Evolutionary conservation across 345 rosid genomes (phyloP).

Genomic region (Hibiscus tridactylites): DNA sequence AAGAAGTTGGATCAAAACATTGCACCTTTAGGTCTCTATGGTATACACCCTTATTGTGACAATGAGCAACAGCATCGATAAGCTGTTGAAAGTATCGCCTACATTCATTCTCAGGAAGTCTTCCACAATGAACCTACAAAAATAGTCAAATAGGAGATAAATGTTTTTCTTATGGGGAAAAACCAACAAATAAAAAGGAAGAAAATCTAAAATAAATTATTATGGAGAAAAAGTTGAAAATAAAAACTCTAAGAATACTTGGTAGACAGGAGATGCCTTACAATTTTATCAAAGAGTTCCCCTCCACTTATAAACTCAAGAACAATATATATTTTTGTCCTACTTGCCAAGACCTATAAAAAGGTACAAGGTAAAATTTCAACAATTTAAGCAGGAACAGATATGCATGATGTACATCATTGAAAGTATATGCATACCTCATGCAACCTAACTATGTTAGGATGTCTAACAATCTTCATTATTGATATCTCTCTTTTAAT

Average conservation of each 20-base stretch:
- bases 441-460: constrained; percentile 66
- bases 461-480: constrained; percentile 90
- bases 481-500: constrained; percentile 85
- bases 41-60: constrained; percentile 83
- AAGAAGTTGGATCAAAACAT: constrained; percentile 8
- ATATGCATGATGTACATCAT: constrained; percentile 3
- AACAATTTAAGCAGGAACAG: not conserved
- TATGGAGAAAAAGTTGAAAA: not conserved
- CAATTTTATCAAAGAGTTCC: constrained; percentile 79
- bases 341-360: constrained; percentile 66
- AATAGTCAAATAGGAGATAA: constrained; percentile 1
- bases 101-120: constrained; percentile 60
- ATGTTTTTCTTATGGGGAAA: too few relatives aligned
- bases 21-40: constrained; percentile 89
- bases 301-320: constrained; percentile 92
- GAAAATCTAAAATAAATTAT: not conserved
- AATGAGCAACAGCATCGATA: constrained; percentile 75
- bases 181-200: not conserved
- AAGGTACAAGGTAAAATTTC: not conserved
- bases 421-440: constrained; percentile 42
- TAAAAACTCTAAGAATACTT: not conserved
- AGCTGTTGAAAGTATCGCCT: constrained; percentile 91
- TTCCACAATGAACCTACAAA: constrained; percentile 57
- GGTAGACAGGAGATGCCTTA: constrained; percentile 22
- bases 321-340: constrained; percentile 68